Base-by-base conservation (phyloP, 2,329 filamentous ascomycete species). In the Exophiala bonariae region DNA sequence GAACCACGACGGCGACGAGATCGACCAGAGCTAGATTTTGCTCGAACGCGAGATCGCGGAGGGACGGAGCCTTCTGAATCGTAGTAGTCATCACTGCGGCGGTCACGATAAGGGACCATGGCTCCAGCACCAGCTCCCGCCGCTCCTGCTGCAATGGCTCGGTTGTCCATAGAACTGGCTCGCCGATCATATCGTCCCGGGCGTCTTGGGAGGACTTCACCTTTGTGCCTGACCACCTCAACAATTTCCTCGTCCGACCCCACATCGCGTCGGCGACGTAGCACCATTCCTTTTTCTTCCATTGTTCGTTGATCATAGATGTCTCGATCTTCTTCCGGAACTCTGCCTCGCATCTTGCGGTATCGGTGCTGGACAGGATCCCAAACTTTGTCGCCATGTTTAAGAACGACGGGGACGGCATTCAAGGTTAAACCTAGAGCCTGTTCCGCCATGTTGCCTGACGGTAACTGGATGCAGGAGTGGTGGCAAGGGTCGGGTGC, bases 201-300 rank as follows among this genome's bases (percentile, higher is more conserved):
- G 23, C 51, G 49, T 7, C 49, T 40, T 9, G 57, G 50, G 4
- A 59, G 49, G 19, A 58, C 34, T 39, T 59, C 46, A 19, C 55
- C 55, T 22, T 42, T 55, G 40, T 57, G 56, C 26, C 55, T 45
- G 17, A 57, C 58, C 9, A 54, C 49, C 36, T 59, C 58, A 4
- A 61, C 55, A 18, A 61, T 59, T 41, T 61, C 52, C 47, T 61
- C 58, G 41, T 61, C 58, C 13, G 57, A 50, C 17, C 23, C 50
- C 2, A 61, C 58, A 31, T 61, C 55, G 3, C 49, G 40, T 10
- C 58, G 51, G 14, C 51, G 54, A 22, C 57, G 58, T 8, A 61
- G 42, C 9, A 58, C 50, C 16, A 54, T 50, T 28, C 58, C 58
- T 36, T 56, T 54, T 36, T 61, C 55, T 49, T 61, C 58, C 39